Conservation (phyloP, 106 monocot genomes). For the Dactylorhiza incarnata region DNA sequence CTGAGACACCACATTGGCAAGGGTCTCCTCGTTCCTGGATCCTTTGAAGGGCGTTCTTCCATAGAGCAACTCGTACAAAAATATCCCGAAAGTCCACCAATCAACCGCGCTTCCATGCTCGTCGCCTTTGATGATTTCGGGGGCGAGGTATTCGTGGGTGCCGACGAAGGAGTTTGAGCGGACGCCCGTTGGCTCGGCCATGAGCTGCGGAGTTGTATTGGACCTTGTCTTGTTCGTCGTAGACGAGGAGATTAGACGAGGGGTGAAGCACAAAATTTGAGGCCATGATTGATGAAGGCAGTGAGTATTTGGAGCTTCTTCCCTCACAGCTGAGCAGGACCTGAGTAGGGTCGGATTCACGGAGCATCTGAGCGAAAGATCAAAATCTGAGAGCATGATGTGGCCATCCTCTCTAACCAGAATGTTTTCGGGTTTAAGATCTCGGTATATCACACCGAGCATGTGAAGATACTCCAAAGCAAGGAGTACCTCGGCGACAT, state of each 20-base stretch:
- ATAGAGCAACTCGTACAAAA: conserved; percentile 54
- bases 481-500: conserved; percentile 71
- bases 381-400: conserved; percentile 81
- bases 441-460: conserved; percentile 77
- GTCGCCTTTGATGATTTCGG: conserved; percentile 72
- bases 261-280: conserved; percentile 68
- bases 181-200: conserved; percentile 59
- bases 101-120: conserved; percentile 72
- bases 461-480: conserved; percentile 79
- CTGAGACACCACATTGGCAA: conserved; percentile 50
- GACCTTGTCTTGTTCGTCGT: conserved; percentile 21
- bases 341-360: conserved; percentile 59
- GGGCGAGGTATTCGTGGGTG: conserved; percentile 69
- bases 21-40: conserved; percentile 53
- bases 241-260: conserved; percentile 30
- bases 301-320: conserved; percentile 43
- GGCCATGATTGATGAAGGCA: conserved; percentile 66
- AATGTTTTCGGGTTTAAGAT: conserved; percentile 81
- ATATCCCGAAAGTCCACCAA: conserved; percentile 80
- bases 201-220: conserved; percentile 43
- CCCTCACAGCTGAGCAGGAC: conserved; percentile 32
- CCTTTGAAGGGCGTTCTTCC: conserved; percentile 71
- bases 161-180: conserved; percentile 70
- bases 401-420: conserved; percentile 77
- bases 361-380: conserved; percentile 55